A percentile compares a stretch with the other conserved stretches of the same genome.
phyloP scores from a whole-genome alignment of 352 stramenopile species.

The Elongisporangium prolatum region DNA sequence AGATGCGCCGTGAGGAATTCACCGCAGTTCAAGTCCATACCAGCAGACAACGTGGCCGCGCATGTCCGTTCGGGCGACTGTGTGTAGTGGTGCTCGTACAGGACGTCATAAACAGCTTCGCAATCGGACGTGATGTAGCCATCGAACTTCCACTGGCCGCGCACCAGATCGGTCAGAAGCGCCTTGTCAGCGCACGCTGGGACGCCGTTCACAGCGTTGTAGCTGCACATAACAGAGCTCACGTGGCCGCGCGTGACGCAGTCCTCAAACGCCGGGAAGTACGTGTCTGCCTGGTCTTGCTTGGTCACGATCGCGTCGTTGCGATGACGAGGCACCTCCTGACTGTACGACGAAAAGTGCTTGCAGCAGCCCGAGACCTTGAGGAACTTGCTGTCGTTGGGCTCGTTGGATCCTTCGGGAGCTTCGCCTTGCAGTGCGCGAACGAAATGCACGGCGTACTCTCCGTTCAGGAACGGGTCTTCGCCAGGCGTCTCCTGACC shows the following conservation, averaged over 20 bases:
- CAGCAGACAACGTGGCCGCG: slow-evolving; percentile 53
- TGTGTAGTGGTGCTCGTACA: slow-evolving; percentile 75
- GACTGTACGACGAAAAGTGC: slow-evolving; percentile 90
- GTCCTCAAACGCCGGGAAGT: slow-evolving; percentile 80
- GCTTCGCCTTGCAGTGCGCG: slow-evolving; percentile 72
- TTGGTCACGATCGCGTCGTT: slow-evolving; percentile 86
- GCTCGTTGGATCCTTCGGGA: slow-evolving; percentile 12
- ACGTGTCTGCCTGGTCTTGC: slow-evolving; percentile 89
- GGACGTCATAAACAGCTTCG: slow-evolving; percentile 79
- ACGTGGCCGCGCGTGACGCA: slow-evolving; percentile 76
- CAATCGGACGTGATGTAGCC: slow-evolving; percentile 93
- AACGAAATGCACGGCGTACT: slow-evolving; percentile 87
- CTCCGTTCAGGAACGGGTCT: slow-evolving; percentile 82
- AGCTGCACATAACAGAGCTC: slow-evolving; percentile 92
- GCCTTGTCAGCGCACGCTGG: slow-evolving; percentile 86
- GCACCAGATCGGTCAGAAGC: slow-evolving; percentile 73
- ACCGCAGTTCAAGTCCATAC: slow-evolving; percentile 86
- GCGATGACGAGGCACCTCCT: slow-evolving; percentile 71
- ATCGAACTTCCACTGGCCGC: slow-evolving; percentile 85
- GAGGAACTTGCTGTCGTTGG: slow-evolving; percentile 29
- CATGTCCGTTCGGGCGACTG: slow-evolving; percentile 53
- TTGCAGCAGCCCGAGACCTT: slow-evolving; percentile 89
- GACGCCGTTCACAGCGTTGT: slow-evolving; percentile 93
- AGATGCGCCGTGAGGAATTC: slow-evolving; percentile 64
- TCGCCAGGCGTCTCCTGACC: slow-evolving; percentile 89